Base-by-base conservation (phyloP, 768 basidiomycete species). In the Boletus fagicola region DNA sequence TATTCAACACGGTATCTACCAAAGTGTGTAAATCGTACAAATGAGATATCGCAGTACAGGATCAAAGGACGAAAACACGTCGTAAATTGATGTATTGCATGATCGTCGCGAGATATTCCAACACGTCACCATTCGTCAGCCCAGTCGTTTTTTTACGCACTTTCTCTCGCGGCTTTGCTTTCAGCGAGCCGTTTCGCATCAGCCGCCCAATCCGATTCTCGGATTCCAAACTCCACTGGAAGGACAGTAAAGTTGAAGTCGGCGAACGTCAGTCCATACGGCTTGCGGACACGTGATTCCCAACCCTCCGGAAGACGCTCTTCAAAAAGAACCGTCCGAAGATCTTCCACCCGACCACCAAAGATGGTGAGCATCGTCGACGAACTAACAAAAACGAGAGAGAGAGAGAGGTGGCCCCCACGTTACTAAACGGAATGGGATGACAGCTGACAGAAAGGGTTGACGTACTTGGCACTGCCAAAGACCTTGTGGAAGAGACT, bases 231-330 rank as follows among this genome's bases (percentile, higher is more conserved):
- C 43, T 71, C 71, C 10, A 71, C 56, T 2, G 71, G 62, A 5
- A 73, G 13, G 11, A 65, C 59, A 3, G 65, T 69, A 9, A 53
- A 51, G 64, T 92, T 87, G 76, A 90, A 86, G 1, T 31, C 1
- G 5, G 71, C 45, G 4, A 92, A 65, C 1, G 90, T 89, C 38
- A 90, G 70, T 0, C 90, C 89, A 51, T 76, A 72, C 1, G 73
- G 80, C 50, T 78, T 71, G 45, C 79, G 76, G 18, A 83, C 66
- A 22, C 79, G 74, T 0, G 90, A 78, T 65, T 90, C 87, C 88
- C 88, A 92, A 11, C 83, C 83, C 0, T 86, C 76, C 0, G 86
- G 85, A 24, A 92, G 65, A 7, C 88, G 82, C 61, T 92, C 90
- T 35, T 92, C 85, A 5, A 77, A 64, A 38, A 92, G 69, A 33